Evolutionary conservation across 371 early-diverging fungal species (phyloP).

Genomic region (Lichtheimia ornata): DNA sequence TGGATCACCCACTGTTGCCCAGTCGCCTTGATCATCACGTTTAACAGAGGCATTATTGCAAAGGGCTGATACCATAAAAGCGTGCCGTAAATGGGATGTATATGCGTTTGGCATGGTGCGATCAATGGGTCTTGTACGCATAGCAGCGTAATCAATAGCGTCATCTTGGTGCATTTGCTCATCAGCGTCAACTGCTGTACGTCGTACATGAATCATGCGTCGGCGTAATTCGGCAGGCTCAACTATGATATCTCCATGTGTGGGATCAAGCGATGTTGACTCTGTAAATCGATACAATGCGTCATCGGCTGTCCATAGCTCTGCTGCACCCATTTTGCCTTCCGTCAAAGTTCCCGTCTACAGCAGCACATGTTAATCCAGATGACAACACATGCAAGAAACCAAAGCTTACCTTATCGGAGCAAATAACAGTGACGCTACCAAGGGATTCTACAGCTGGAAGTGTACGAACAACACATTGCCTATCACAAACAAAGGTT

Average conservation of each 20-base stretch:
- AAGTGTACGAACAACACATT: constrained; percentile 81
- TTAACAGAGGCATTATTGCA: constrained; percentile 74
- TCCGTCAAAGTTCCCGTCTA: constrained; percentile 95
- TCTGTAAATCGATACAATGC: constrained; percentile 65
- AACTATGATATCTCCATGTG: constrained; percentile 57
- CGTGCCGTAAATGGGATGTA: constrained; percentile 28
- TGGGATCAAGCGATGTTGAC: constrained; percentile 69
- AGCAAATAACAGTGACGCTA: constrained; percentile 91
- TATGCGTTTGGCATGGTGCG: constrained; percentile 35
- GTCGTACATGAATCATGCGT: constrained; percentile 43
- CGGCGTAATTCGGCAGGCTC: constrained; percentile 36
- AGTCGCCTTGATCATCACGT: constrained; percentile 59
- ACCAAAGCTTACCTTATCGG: constrained; percentile 91
- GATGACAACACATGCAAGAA: not conserved
- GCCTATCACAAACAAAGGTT: constrained; percentile 21
- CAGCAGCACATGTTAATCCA: constrained; percentile 11
- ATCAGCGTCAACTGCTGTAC: constrained; percentile 3
- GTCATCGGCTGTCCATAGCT: constrained; percentile 73
- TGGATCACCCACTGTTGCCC: constrained; percentile 79
- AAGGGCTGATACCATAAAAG: constrained; percentile 48
- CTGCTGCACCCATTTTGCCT: constrained; percentile 85
- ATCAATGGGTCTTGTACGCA: constrained; percentile 35
- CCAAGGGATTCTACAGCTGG: constrained; percentile 92
- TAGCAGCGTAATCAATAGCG: constrained; percentile 27
- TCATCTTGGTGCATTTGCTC: not conserved